Conservation (phyloP, 495 filamentous ascomycete genomes). For the Glarea lozoyensis region DNA sequence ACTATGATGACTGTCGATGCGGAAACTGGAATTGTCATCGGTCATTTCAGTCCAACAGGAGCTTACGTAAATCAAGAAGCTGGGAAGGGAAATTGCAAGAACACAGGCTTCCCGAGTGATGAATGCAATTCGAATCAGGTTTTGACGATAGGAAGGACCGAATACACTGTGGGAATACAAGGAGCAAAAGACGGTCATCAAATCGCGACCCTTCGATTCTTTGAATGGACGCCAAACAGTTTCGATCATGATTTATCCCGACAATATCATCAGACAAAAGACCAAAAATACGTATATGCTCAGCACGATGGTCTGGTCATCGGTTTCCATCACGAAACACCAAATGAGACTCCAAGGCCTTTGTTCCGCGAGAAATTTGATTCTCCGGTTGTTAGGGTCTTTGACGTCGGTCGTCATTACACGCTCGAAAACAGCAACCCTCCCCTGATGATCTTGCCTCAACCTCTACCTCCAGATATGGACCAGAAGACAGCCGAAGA, state of each 20-base stretch:
- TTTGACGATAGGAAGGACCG: slow-evolving; percentile 71
- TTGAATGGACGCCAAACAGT: slow-evolving; percentile 92
- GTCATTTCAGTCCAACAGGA: slow-evolving; percentile 35
- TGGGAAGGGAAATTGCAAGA: slow-evolving; percentile 47
- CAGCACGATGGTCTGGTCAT: slow-evolving; percentile 81
- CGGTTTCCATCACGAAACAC: slow-evolving; percentile 59
- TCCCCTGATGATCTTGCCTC: slow-evolving; percentile 72
- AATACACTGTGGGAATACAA: slow-evolving; percentile 82
- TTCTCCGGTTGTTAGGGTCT: slow-evolving; percentile 81
- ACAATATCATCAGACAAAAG: slow-evolving; percentile 71
- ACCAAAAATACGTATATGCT: slow-evolving; percentile 81
- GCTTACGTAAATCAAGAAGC: slow-evolving; percentile 29
- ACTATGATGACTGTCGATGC: slow-evolving; percentile 84
- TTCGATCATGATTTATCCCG: slow-evolving; percentile 78
- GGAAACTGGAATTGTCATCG: slow-evolving; percentile 61
- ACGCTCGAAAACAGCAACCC: slow-evolving; percentile 47
- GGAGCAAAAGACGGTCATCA: slow-evolving; percentile 63
- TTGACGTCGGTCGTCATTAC: slow-evolving; percentile 73
- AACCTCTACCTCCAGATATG: slow-evolving; percentile 62
- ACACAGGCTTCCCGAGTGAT: slow-evolving; percentile 48
- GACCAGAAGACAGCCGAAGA: slow-evolving; percentile 42
- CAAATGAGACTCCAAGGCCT: slow-evolving; percentile 18
- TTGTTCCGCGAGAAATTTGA: slow-evolving; percentile 56
- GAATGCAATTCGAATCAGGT: slow-evolving; percentile 66
- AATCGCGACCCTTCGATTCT: slow-evolving; percentile 86